Percentiles rank a stretch among this genome's conserved stretches.
These are phyloP conservation scores for Heritiera fomes DNA, from an alignment of 345 rosid species.

Conservation along the genomic window DNA sequence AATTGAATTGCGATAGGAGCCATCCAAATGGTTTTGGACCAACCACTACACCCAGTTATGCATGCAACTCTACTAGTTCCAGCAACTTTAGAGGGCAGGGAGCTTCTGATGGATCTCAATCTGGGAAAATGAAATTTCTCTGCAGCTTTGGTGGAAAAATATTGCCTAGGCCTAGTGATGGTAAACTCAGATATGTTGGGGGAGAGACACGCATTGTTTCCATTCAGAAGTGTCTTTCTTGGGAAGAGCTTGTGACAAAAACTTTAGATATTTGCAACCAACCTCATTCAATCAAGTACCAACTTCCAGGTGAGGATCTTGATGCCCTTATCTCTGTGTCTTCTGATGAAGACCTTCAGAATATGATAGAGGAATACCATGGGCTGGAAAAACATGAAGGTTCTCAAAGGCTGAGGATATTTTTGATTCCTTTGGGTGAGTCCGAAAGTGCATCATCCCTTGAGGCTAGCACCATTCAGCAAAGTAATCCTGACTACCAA, in stretches of 20 bases:
- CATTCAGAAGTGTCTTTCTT: slow-evolving; percentile 43
- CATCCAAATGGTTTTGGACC: slow-evolving; percentile 29
- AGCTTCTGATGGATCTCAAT: slow-evolving; percentile 31
- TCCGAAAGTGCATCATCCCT: slow-evolving; percentile 36
- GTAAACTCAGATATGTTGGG: slow-evolving; percentile 60
- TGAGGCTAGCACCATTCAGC: slow-evolving; percentile 41
- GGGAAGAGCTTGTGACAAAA: slow-evolving; percentile 59
- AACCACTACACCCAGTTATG: slow-evolving; percentile 23
- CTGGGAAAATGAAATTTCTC: slow-evolving; percentile 54
- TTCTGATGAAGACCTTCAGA: slow-evolving; percentile 65
- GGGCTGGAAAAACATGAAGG: slow-evolving; percentile 50
- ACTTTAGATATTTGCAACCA: slow-evolving; percentile 51
- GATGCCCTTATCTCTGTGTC: slow-evolving; percentile 60
- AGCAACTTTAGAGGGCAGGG: slow-evolving; percentile 29
- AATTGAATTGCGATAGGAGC: slow-evolving; percentile 37
- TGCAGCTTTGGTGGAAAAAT: slow-evolving; percentile 69
- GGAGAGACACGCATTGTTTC: slow-evolving; percentile 66
- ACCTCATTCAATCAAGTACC: slow-evolving; percentile 56
- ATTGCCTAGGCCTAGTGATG: slow-evolving; percentile 64
- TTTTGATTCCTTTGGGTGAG: slow-evolving; percentile 55
- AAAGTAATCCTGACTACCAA: slow-evolving; percentile 42
- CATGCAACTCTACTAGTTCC: slow-evolving; percentile 34
- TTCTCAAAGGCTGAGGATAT: slow-evolving; percentile 56
- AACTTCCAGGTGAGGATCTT: slow-evolving; percentile 74
- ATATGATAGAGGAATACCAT: slow-evolving; percentile 62